Percentiles rank a stretch among this genome's conserved stretches.
Conservation (phyloP, 176 grass and related monocot genomes). For the Paspalum notatum region DNA sequence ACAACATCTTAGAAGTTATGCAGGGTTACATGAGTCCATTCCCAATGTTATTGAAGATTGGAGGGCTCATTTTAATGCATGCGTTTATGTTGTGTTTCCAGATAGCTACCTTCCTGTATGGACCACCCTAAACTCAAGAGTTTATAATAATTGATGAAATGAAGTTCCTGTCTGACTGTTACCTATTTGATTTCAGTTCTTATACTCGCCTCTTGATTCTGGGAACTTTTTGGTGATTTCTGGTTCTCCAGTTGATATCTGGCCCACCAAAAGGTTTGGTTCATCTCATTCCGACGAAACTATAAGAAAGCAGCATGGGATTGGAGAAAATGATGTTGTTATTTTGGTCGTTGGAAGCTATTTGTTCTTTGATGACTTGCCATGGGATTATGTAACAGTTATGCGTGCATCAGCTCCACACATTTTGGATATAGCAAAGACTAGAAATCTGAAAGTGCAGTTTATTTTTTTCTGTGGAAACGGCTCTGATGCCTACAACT, state of each 20-base stretch:
- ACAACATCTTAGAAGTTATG: slow-evolving; percentile 54
- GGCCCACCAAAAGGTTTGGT: slow-evolving; percentile 58
- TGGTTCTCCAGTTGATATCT: slow-evolving; percentile 73
- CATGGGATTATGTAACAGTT: slow-evolving; percentile 69
- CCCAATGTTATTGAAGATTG: slow-evolving; percentile 72
- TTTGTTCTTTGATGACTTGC: slow-evolving; percentile 78
- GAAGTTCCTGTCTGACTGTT: slow-evolving; percentile 38
- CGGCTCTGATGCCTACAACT: slow-evolving; percentile 61
- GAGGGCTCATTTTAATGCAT: slow-evolving; percentile 82
- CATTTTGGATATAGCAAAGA: slow-evolving; percentile 60
- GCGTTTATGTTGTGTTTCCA: slow-evolving; percentile 81
- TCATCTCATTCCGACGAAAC: slow-evolving; percentile 54
- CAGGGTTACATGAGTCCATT: slow-evolving; percentile 38
- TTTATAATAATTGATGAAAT: slow-evolving; percentile 23
- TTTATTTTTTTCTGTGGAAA: slow-evolving; percentile 87
- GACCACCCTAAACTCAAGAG: slow-evolving; percentile 7
- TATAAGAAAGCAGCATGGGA: slow-evolving; percentile 62
- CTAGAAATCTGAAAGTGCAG: slow-evolving; percentile 54
- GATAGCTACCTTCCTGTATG: slow-evolving; percentile 89
- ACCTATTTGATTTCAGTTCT: slow-evolving; percentile 66
- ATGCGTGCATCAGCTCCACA: slow-evolving; percentile 65
- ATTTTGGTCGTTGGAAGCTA: slow-evolving; percentile 83
- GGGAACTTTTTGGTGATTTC: slow-evolving; percentile 93
- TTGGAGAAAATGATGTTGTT: slow-evolving; percentile 64
- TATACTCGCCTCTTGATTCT: slow-evolving; percentile 74